Percentiles rank a stretch among this genome's conserved stretches.
Evolutionary conservation across 306 rosid genomes (phyloP).

Genomic region (Senna tora): DNA sequence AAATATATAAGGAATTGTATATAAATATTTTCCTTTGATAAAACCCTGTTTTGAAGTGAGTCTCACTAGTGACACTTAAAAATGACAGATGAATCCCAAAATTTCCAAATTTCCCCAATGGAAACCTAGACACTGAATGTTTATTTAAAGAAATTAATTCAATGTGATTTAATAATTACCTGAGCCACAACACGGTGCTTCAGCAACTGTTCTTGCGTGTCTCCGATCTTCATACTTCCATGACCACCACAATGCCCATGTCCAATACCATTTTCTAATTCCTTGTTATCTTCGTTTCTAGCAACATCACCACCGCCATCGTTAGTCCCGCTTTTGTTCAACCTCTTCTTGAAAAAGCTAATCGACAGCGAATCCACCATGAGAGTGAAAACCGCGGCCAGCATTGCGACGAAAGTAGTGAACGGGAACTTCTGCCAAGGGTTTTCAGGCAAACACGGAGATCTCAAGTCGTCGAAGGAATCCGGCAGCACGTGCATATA

Average conservation of each 20-base stretch:
- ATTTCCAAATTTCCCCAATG: no score
- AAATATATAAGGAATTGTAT: no score
- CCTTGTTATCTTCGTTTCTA: neutral
- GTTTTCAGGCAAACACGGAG: slow-evolving; percentile 52
- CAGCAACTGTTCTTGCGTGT: neutral
- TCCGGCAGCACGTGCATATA: slow-evolving; percentile 84
- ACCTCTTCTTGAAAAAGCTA: slow-evolving; percentile 10
- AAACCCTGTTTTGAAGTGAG: no score
- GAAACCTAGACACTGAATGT: no score
- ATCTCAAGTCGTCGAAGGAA: slow-evolving; percentile 46
- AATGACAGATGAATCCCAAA: neutral
- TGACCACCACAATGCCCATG: neutral
- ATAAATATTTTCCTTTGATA: no score
- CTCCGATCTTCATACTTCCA: neutral
- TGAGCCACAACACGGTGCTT: slow-evolving; percentile 10
- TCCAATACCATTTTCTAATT: neutral
- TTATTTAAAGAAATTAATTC: no score
- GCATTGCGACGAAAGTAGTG: slow-evolving; percentile 67
- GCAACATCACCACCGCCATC: neutral
- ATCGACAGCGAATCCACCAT: slow-evolving; percentile 61
- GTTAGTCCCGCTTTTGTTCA: neutral
- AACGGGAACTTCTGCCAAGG: slow-evolving; percentile 71
- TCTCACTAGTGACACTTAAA: neutral
- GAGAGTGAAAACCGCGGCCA: slow-evolving; percentile 58
- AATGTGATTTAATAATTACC: neutral